phyloP scores from a whole-genome alignment of 495 filamentous ascomycete species.

The Letharia lupina region DNA sequence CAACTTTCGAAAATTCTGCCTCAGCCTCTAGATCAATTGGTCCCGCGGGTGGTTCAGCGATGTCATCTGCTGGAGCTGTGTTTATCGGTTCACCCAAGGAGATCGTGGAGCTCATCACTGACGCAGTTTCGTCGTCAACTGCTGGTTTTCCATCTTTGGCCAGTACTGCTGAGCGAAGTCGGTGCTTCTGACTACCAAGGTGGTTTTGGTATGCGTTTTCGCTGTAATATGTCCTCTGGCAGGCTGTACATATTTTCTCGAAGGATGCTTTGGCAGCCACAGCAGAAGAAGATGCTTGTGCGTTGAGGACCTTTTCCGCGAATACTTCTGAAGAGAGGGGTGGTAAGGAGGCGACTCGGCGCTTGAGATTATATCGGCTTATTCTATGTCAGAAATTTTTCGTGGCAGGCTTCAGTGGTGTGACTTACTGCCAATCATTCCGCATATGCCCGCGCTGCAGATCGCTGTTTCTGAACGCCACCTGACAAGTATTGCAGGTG shows the following conservation, averaged over 20 bases:
- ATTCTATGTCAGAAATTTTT: conserved; percentile 11
- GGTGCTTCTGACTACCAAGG: conserved; percentile 83
- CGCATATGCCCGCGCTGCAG: conserved; percentile 95
- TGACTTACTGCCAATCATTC: conserved; percentile 91
- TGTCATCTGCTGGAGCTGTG: conserved; percentile 29
- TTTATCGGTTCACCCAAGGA: conserved; percentile 75
- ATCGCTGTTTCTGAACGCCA: conserved; percentile 88
- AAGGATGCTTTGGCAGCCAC: conserved; percentile 85
- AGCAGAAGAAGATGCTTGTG: conserved; percentile 71
- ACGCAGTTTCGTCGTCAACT: conserved; percentile 63
- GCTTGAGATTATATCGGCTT: conserved; percentile 95
- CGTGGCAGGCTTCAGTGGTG: not conserved
- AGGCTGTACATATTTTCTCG: conserved; percentile 71
- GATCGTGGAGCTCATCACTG: conserved; percentile 83
- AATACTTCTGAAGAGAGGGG: conserved; percentile 89
- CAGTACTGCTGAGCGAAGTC: conserved; percentile 50
- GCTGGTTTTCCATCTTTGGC: conserved; percentile 34
- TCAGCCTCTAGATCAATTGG: conserved; percentile 55
- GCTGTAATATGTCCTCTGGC: conserved; percentile 89
- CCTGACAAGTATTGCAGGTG: conserved; percentile 96
- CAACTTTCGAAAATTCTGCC: conserved; percentile 67
- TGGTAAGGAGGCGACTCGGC: conserved; percentile 82
- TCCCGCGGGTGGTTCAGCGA: conserved; percentile 5
- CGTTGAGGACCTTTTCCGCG: conserved; percentile 92
- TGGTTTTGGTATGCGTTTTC: conserved; percentile 95